Evolutionary conservation across 352 stramenopile genomes (phyloP), one percentile per base, ranked within the genome.

Genomic region (Globisporangium parvum): DNA sequence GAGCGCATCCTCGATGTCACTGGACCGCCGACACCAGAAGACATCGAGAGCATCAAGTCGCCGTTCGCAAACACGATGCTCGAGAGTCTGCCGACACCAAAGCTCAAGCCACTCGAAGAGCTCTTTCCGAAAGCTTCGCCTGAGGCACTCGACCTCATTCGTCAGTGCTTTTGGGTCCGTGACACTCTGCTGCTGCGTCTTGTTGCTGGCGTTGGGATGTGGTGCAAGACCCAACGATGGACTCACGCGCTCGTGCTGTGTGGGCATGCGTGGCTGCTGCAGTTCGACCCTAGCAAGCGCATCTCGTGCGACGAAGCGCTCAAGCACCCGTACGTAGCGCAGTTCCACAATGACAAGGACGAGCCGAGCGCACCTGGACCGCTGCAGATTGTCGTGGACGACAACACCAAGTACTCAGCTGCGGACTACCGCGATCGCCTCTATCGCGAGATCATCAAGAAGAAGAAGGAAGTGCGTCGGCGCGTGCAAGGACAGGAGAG

Each of bases 1-100:
- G 94, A 98, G 69, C 95, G 93, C 47, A 98, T 98, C 49, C 71
- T 98, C 35, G 91, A 98, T 54, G 71, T 98, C 44, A 98, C 91
- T 0, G 94, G 93, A 1, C 78, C 77, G 26, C 96, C 96, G 2
- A 85, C 77, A n/a, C 56, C 68, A 14, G 81, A 96, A 14, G 92
- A 98, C 58, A 85, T 98, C 23, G 77, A 94, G 47, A 89, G 80
- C 39, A 96, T 97, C 63, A 86, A 91, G 67, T 98, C 91, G 0
- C 88, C 83, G 23, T 98, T 96, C 61, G 91, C 95, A 17, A 81
- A 77, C 50, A 97, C 84, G 4, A 98, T 98, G 87, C 75, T 98
- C 12, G 88, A 97, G 62, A 96, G 77, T 60, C 67, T 98, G 45
- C 85, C 87, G 33, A 74, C 83, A 5, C 73, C 76, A 1, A 84